Evolutionary conservation across 2,329 filamentous ascomycete species (phyloP), one percentile per base, ranked within the genome.

Genomic region (Epichloe hybrida): DNA sequence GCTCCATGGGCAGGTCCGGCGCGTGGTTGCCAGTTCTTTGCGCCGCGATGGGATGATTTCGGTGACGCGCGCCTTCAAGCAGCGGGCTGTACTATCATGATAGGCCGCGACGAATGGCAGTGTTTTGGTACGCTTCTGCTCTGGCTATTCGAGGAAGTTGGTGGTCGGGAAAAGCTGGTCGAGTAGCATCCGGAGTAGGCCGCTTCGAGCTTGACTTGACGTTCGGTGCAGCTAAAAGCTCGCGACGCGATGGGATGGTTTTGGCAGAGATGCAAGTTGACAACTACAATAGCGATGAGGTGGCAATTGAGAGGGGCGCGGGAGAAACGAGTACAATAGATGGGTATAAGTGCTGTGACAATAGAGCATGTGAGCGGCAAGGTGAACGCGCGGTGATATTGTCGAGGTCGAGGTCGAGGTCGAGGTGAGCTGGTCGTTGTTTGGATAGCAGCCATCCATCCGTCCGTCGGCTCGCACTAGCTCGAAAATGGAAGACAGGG

Each of bases 1-100:
- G 46, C 34, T 54, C 50, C 52, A 54, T 54, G 47, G 34, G 44
- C 45, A 42, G 31, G 36, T 37, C 15, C 39, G 31, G 44, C 49
- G 43, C 44, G 44, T 20, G 20, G 17, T 13, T 49, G 7, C n/a
- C 34, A n/a, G 20, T 34, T 45, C 5, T 23, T 48, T 20, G 35
- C 9, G 13, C 34, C 34, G 15, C 23, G 35, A 20, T 43, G 45
- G n/a, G 37, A 46, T 50, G 36, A 46, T 8, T 11, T 47, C 23
- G 4, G 34, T 49, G 35, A 44, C 46, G 47, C 51, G 47, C 47
- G 43, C 42, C 47, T 52, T 52, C 50, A 50, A 47, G 42, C 21
- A 52, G 47, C 37, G 27, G 37, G 47, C 39, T 31, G 47, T 43
- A 21, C 34, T 46, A 20, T 46, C 51, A 52, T 50, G 38, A 46